Conservation (phyloP, 73 alveolate genomes). For the Paramecium sexaurelia region DNA sequence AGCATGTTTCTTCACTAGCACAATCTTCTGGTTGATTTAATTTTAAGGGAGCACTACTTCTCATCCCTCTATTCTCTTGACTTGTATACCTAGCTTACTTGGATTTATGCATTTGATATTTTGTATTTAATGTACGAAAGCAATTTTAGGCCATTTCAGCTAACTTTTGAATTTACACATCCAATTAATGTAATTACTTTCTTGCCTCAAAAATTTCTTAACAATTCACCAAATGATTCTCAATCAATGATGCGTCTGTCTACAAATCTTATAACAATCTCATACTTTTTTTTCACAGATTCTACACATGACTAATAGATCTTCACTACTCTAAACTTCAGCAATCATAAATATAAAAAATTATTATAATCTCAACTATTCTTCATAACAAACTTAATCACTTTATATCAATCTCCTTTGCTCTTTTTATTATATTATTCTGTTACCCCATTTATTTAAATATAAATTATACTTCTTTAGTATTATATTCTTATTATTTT, state of each 20-base stretch:
- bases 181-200: background rate
- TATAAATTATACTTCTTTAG: background rate
- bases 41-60: conserved; percentile 14
- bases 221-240: background rate
- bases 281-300: background rate
- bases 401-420: background rate
- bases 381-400: background rate
- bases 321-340: background rate
- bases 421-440: background rate
- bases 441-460: background rate
- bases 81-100: background rate
- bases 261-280: background rate
- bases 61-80: background rate
- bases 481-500: background rate
- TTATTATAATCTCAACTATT: background rate
- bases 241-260: conserved; percentile 1
- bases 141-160: background rate
- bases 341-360: background rate
- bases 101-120: background rate
- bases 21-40: background rate
- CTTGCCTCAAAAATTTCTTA: conserved; percentile 1
- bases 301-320: conserved; percentile 9
- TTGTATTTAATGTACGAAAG: background rate
- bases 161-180: background rate
- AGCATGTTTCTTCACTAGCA: background rate